Base-by-base conservation (phyloP, 2,329 filamentous ascomycete species). In the Aureobasidium sp. region DNA sequence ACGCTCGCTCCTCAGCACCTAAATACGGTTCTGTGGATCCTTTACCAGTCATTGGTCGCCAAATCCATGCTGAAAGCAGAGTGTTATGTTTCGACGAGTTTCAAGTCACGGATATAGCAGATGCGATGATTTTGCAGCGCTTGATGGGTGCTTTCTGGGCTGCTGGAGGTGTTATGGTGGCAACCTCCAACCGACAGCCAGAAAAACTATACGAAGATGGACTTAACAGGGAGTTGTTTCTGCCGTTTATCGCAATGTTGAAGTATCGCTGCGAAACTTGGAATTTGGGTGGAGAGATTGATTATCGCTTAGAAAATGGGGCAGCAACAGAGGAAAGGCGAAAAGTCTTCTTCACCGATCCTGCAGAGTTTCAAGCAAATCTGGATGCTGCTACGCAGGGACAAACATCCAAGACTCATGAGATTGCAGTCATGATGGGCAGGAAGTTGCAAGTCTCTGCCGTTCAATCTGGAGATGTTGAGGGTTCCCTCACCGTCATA, bases 11-110 rank as follows among this genome's bases (percentile, higher is more conserved):
- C 37, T 64, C 75, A 7, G 74, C 79, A 32, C 81, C 89, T 58
- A 84, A 89, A 72, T 59, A 59, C 21, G 55, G 34, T 2, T 87
- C 86, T 0, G 61, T 59, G 7, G 67, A 69, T 25, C 67, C 67
- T 30, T 71, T 92, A 25, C 72, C 91, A 1, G 85, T 84, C 79
- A 79, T 91, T 68, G 88, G 88, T 30, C 84, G 85, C 66, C 86
- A 90, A 60, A 82, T 91, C 66, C 82, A 89, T 11, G 81, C 87
- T 55, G 85, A 84, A 34, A 87, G 85, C 13, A 87, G 87, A 0
- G 87, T 92, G 32, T 73, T 92, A 10, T 92, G 91, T 67, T 75
- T 91, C 3, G 88, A 92, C 67, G 89, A 93, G 71, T 92, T 92
- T 63, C 89, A 93, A 69, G 79, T 92, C n/a, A 89, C 89, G 0